Conservation (phyloP, 2,329 filamentous ascomycete genomes). For the Sclerotinia glacialis region DNA sequence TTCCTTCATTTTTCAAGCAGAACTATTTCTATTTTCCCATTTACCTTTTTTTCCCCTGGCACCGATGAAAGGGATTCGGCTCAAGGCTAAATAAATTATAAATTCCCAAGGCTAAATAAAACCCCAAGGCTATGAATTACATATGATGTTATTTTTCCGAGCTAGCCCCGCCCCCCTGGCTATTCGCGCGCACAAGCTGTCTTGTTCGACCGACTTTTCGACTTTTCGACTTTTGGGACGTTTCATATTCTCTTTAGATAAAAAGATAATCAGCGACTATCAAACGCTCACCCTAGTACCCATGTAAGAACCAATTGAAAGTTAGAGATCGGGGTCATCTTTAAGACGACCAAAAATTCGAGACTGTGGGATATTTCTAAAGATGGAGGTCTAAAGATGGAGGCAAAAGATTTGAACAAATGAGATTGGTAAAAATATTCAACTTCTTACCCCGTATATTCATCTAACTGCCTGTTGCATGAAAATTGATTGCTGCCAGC, state of each 20-base stretch:
- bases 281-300: conserved; percentile 10
- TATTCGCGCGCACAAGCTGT: conserved; percentile 4
- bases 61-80: neutral
- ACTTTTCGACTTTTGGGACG: conserved; percentile 15
- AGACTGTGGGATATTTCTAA: conserved; percentile 1
- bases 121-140: neutral
- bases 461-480: conserved; percentile 19
- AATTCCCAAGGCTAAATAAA: conserved; percentile 9
- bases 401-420: conserved; percentile 8
- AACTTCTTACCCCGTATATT: neutral
- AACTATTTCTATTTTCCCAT: neutral
- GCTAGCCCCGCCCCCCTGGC: neutral
- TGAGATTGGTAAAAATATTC: conserved; percentile 15
- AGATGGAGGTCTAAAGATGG: neutral
- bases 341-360: neutral
- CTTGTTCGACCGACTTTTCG: conserved; percentile 1
- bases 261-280: conserved; percentile 14
- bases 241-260: conserved; percentile 17
- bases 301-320: conserved; percentile 8
- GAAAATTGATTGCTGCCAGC: conserved; percentile 8
- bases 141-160: conserved; percentile 12
- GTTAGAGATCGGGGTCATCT: neutral
- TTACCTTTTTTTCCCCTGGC: neutral
- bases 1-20: too few species aligned
- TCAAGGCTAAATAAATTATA: conserved; percentile 15